These are phyloP conservation scores for Psilocybe cyanescens DNA, from an alignment of 768 basidiomycete genomes.

Conservation along the genomic window DNA sequence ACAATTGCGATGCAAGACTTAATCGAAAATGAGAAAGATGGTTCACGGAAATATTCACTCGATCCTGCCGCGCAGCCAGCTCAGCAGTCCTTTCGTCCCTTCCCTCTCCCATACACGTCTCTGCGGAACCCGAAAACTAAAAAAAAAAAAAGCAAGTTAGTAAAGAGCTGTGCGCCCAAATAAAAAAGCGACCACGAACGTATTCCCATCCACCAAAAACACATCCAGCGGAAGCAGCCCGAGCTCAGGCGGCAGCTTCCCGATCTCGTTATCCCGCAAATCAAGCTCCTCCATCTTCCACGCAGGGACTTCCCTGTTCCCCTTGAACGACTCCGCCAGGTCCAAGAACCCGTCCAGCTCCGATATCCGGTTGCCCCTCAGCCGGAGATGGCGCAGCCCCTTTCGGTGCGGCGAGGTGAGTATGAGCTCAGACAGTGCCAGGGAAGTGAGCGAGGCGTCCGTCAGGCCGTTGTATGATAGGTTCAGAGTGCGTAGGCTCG, in stretches of 20 bases:
- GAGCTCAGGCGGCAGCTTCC: constrained; percentile 67
- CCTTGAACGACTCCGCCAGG: constrained; percentile 67
- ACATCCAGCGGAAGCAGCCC: constrained; percentile 81
- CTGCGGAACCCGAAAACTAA: constrained; percentile 80
- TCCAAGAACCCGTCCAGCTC: constrained; percentile 65
- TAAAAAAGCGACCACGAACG: constrained; percentile 51
- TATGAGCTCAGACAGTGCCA: constrained; percentile 53
- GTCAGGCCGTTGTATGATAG: constrained; percentile 77
- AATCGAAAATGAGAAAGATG: too few relatives aligned
- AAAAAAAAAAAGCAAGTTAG: constrained; percentile 2
- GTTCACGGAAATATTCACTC: constrained; percentile 37
- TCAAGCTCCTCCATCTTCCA: constrained; percentile 88
- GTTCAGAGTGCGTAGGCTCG: constrained; percentile 68
- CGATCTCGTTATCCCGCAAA: constrained; percentile 80
- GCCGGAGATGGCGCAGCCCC: constrained; percentile 66
- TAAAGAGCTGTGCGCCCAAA: not conserved
- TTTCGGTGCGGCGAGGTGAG: constrained; percentile 48
- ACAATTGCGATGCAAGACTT: too few relatives aligned
- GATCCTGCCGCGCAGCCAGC: constrained; percentile 77
- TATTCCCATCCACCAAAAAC: constrained; percentile 83
- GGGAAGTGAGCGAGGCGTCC: constrained; percentile 50
- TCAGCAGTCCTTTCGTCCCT: constrained; percentile 80
- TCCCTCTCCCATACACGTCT: constrained; percentile 87
- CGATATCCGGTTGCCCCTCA: constrained; percentile 71
- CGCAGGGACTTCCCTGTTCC: constrained; percentile 58